A percentile compares a stretch with the other conserved stretches of the same genome.
Conservation (phyloP, 2,329 filamentous ascomycete species). For the Venturia nashicola region DNA sequence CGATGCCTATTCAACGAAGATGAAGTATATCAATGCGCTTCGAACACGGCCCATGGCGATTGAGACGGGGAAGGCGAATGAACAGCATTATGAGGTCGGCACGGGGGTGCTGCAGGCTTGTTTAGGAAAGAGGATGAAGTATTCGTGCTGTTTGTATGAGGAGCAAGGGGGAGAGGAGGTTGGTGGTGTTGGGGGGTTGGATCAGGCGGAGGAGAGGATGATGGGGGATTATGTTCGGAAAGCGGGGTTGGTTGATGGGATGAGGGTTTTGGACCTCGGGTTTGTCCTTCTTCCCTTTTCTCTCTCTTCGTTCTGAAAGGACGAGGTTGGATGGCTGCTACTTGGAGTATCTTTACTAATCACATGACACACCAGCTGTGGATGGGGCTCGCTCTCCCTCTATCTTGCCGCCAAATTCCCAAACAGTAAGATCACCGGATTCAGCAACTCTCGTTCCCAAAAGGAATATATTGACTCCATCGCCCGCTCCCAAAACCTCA, state of each 20-base stretch:
- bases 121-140: conserved; percentile 61
- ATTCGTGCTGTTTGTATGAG: conserved; percentile 54
- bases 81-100: conserved; percentile 62
- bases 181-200: conserved; percentile 50
- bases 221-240: conserved; percentile 49
- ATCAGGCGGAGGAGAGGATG: conserved; percentile 56
- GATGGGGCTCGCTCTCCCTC: conserved; percentile 54
- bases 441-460: conserved; percentile 58
- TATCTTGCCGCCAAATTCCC: conserved; percentile 56
- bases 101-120: conserved; percentile 49
- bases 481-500: conserved; percentile 43
- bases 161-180: conserved; percentile 41
- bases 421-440: conserved; percentile 49
- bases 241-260: conserved; percentile 46
- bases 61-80: conserved; percentile 48
- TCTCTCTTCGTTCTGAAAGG: background rate
- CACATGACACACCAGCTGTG: conserved; percentile 36
- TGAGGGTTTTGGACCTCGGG: conserved; percentile 51
- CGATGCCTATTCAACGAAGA: conserved; percentile 45
- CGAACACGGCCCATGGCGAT: conserved; percentile 53
- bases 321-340: too few relatives aligned
- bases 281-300: conserved; percentile 21
- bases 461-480: conserved; percentile 53
- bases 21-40: conserved; percentile 49
- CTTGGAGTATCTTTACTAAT: background rate